Percentiles rank a stretch among this genome's conserved stretches.
These are phyloP conservation scores for Pistacia atlantica DNA, from an alignment of 345 rosid genomes.

Conservation along the genomic window DNA sequence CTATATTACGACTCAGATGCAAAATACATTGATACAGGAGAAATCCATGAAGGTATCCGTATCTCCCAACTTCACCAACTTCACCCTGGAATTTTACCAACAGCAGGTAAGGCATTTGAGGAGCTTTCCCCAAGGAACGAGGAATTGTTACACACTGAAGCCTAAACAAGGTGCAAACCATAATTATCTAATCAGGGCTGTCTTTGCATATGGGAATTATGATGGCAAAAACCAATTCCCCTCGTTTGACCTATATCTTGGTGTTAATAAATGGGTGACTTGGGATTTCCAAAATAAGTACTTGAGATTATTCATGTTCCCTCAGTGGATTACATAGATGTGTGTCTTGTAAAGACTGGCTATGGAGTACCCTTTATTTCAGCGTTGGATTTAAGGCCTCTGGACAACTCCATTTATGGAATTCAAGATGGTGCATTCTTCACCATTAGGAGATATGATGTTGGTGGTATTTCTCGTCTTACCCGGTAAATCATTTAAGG, in stretches of 20 bases:
- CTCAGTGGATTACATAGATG: slow-evolving; percentile 1
- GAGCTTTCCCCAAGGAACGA: neutral
- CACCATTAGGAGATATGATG: neutral
- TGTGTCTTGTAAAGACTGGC: slow-evolving; percentile 29
- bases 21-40: slow-evolving; percentile 5
- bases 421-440: neutral
- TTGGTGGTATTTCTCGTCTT: neutral
- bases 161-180: slow-evolving; percentile 17
- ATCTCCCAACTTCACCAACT: neutral
- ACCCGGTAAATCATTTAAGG: neutral
- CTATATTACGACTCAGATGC: neutral
- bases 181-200: slow-evolving; percentile 15
- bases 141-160: slow-evolving; percentile 19
- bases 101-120: neutral
- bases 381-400: slow-evolving; percentile 23
- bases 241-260: slow-evolving; percentile 27
- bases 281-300: fast-evolving
- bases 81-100: neutral
- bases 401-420: slow-evolving; percentile 1
- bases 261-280: slow-evolving; percentile 14
- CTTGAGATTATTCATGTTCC: slow-evolving; percentile 9
- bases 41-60: neutral
- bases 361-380: slow-evolving; percentile 32
- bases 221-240: slow-evolving; percentile 12
- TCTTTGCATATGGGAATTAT: slow-evolving; percentile 28